Evolutionary conservation across 139 green algal genomes (phyloP).

Genomic region (Chlorella sp.): DNA sequence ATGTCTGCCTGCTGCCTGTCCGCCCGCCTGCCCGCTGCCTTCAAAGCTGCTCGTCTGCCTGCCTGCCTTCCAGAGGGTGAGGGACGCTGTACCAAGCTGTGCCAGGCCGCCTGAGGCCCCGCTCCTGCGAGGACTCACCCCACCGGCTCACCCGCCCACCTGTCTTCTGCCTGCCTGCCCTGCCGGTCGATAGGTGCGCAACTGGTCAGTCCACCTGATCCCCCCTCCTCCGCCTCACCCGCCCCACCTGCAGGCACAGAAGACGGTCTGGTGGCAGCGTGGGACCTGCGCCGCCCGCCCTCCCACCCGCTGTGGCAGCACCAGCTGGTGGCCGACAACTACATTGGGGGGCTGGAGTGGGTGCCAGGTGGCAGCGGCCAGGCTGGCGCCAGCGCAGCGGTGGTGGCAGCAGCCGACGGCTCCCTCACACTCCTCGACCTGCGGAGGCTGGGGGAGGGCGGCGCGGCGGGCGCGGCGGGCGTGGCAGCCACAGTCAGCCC

Average conservation of each 20-base stretch:
- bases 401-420: constrained; percentile 63
- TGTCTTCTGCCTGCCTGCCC: not conserved
- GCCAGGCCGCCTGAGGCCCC: no score
- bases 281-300: constrained; percentile 59
- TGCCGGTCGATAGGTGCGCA: not conserved
- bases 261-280: constrained; percentile 69
- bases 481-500: constrained; percentile 9
- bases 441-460: constrained; percentile 31
- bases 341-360: constrained; percentile 69
- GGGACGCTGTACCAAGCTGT: no score
- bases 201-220: no score
- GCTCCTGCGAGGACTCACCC: no score
- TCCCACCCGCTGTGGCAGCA: constrained; percentile 40
- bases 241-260: constrained; percentile 61
- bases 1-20: no score
- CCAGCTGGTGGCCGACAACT: constrained; percentile 51
- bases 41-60: not conserved
- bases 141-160: not conserved
- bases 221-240: not conserved
- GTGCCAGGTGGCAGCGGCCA: constrained; percentile 27
- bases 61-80: no score
- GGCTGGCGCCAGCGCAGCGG: constrained; percentile 39
- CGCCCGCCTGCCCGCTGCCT: not conserved
- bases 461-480: not conserved
- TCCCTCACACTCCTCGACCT: constrained; percentile 60